Conservation (phyloP, 768 basidiomycete species). For the Boletus vermiculosoides region DNA sequence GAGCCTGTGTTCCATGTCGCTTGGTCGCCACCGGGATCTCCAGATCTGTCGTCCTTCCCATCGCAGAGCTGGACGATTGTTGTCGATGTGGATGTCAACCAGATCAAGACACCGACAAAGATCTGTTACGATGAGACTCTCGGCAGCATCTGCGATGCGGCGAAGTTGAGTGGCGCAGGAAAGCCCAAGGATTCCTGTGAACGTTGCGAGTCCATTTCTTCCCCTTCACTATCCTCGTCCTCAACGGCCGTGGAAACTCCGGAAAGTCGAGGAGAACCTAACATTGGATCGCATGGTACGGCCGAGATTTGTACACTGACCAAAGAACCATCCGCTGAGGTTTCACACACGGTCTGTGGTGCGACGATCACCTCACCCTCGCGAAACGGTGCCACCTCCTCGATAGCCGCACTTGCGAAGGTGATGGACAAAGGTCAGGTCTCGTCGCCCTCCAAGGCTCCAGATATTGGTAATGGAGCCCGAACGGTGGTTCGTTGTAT, state of each 20-base stretch:
- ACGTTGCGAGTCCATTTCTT: background rate
- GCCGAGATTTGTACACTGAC: background rate
- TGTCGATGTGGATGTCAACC: background rate
- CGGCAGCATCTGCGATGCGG: too few species aligned
- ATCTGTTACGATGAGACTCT: background rate
- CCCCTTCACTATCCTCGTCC: background rate
- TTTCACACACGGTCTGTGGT: background rate
- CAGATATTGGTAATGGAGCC: background rate
- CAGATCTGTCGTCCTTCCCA: conserved; percentile 3
- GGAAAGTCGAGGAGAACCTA: background rate
- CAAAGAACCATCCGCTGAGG: background rate
- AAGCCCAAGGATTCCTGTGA: background rate
- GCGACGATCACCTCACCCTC: background rate
- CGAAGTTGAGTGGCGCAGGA: too few species aligned
- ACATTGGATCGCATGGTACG: background rate
- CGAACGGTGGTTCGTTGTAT: background rate
- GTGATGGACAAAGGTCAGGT: background rate
- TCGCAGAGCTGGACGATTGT: conserved; percentile 6
- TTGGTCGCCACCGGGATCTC: background rate
- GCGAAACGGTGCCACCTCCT: background rate
- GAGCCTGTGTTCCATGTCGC: too few species aligned
- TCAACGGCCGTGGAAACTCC: background rate
- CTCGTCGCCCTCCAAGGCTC: background rate
- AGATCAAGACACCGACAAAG: background rate
- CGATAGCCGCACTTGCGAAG: background rate